Base-by-base conservation (phyloP, 2,329 filamentous ascomycete genomes). In the Colletotrichum noveboracense region DNA sequence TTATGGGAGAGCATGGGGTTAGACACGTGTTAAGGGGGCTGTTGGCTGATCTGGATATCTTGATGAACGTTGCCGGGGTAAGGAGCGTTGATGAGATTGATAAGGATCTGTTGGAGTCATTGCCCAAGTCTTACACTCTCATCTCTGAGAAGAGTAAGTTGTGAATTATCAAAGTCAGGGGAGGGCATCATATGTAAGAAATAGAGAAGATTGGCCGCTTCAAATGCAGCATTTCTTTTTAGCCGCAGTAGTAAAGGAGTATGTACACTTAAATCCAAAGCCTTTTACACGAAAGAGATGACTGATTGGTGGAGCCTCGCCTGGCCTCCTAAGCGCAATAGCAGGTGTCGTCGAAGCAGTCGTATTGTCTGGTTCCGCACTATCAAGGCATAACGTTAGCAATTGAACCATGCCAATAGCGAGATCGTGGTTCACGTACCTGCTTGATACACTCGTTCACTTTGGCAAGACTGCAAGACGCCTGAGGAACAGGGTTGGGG, bases 61-160 rank as follows among this genome's bases (percentile, higher is more conserved):
- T 85, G n/a, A 89, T 92, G 88, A 88, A 88, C 3, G 82, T 92
- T 68, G 83, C 87, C 3, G 90, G 91, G 0, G 88, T 90, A 66
- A 80, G 84, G 79, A 86, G 77, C n/a, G 79, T 89, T 14, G 76
- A 75, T 1, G 85, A 86, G 60, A 78, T 88, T 32, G 82, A 24
- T 21, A 77, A 52, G 26, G 55, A 67, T n/a, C 26, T 76, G 24
- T 8, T 73, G 7, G 73, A 77, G 36, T 66, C 67, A n/a, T 21
- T 71, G 16, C 75, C 75, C 18, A 67, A 60, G 58, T 60, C 75
- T 6, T 77, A 65, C 18, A 8, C 38, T 7, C n/a, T 75, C 30
- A 26, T 68, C 10, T 52, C 64, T n/a, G 73, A 73, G 38, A 68
- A 73, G 43, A 75, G 73, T 43, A 73, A 65, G 64, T 64, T 75